These are phyloP conservation scores for Tripterygium wilfordii DNA, from an alignment of 177 flowering plant species.

Conservation along the genomic window DNA sequence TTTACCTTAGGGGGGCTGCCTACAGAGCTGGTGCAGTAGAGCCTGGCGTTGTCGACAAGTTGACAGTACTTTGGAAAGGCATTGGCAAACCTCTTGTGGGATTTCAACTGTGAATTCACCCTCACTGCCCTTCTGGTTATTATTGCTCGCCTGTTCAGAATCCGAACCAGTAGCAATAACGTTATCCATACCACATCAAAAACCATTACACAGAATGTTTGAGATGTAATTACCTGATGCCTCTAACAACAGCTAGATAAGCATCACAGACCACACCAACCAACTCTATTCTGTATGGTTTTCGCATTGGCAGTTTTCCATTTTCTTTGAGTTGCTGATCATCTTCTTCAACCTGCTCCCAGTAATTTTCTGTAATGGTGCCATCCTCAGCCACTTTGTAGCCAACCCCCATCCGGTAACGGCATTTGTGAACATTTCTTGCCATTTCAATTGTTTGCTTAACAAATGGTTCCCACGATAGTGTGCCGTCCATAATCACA, in stretches of 20 bases:
- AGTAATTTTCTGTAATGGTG: constrained; percentile 62
- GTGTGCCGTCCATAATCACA: constrained; percentile 93
- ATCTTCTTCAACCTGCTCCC: constrained; percentile 61
- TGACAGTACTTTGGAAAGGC: constrained; percentile 66
- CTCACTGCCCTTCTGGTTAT: constrained; percentile 81
- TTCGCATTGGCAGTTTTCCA: constrained; percentile 18
- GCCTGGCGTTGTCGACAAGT: constrained; percentile 82
- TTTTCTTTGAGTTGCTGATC: constrained; percentile 8
- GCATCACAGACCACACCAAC: constrained; percentile 95
- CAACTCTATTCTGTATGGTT: constrained; percentile 84
- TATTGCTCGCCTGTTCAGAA: constrained; percentile 71
- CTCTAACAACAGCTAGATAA: constrained; percentile 84
- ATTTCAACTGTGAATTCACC: constrained; percentile 75
- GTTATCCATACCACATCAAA: background rate
- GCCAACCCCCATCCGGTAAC: constrained; percentile 91
- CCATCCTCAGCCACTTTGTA: constrained; percentile 72
- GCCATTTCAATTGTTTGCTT: constrained; percentile 89
- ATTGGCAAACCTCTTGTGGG: constrained; percentile 89
- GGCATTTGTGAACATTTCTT: constrained; percentile 62
- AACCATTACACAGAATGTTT: background rate
- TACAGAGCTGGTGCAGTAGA: constrained; percentile 66
- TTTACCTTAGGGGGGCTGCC: constrained; percentile 70
- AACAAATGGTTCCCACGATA: constrained; percentile 93
- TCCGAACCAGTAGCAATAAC: too few relatives aligned
- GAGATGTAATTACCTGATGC: constrained; percentile 55